These are phyloP conservation scores for Zopfia rhizophila DNA, from an alignment of 2,329 filamentous ascomycete species.

Conservation along the genomic window DNA sequence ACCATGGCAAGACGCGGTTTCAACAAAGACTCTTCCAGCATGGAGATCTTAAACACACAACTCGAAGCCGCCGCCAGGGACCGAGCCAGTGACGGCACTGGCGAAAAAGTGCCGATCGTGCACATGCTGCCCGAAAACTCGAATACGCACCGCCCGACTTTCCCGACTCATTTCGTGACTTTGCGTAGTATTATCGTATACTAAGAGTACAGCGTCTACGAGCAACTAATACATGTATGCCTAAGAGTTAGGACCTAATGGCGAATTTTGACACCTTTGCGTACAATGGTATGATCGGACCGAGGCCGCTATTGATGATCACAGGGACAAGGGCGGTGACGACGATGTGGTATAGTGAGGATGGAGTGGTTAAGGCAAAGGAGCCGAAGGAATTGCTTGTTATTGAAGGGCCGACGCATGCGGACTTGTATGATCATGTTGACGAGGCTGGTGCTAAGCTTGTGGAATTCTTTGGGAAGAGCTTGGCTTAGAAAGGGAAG, in stretches of 20 bases:
- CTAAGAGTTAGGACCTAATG: constrained; percentile 29
- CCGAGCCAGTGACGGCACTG: background rate
- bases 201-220: constrained; percentile 25
- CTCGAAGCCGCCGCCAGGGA: background rate
- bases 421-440: constrained; percentile 37
- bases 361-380: constrained; percentile 27
- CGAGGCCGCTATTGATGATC: constrained; percentile 40
- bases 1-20: constrained; percentile 35
- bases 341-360: constrained; percentile 30
- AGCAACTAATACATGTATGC: constrained; percentile 17
- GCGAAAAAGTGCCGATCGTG: constrained; percentile 8
- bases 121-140: constrained; percentile 9
- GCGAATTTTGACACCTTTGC: constrained; percentile 28
- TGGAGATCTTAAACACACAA: background rate
- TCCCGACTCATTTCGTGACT: constrained; percentile 25
- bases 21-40: background rate
- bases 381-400: constrained; percentile 41
- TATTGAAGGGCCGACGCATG: constrained; percentile 32
- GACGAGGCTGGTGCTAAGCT: constrained; percentile 9
- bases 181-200: constrained; percentile 30
- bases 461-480: constrained; percentile 4
- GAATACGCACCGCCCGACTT: constrained; percentile 15
- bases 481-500: too few relatives aligned
- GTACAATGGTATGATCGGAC: constrained; percentile 32
- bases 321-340: constrained; percentile 33